Evolutionary conservation across 2,329 filamentous ascomycete species (phyloP).

Genomic region (Mariannaea elegans): DNA sequence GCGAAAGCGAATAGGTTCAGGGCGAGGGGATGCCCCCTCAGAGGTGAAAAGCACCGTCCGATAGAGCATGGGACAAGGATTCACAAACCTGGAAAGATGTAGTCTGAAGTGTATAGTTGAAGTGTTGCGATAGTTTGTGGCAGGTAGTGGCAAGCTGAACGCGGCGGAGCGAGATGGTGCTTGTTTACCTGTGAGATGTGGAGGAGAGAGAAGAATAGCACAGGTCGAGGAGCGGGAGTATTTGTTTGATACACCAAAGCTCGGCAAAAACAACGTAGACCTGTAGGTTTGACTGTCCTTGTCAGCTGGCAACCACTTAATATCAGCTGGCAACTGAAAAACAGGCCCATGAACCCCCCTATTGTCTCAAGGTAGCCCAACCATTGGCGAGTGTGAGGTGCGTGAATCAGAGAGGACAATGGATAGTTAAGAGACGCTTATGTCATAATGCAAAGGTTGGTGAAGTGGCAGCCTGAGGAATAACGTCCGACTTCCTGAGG

Average conservation of each 20-base stretch:
- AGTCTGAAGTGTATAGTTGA: background rate
- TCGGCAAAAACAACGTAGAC: background rate
- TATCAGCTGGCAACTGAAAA: background rate
- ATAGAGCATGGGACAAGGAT: background rate
- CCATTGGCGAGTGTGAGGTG: background rate
- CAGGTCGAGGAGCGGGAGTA: background rate
- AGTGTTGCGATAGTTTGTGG: background rate
- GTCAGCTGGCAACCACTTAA: background rate
- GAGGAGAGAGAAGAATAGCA: background rate
- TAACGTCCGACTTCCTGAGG: background rate
- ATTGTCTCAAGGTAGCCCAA: background rate
- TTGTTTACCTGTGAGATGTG: background rate
- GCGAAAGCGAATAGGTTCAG: no score
- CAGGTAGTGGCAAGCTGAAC: background rate
- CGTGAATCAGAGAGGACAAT: slow-evolving; percentile 1
- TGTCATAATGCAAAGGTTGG: background rate
- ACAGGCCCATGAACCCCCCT: background rate
- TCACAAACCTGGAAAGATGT: slow-evolving; percentile 1
- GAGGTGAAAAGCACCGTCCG: no score
- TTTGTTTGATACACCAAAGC: slow-evolving; percentile 11
- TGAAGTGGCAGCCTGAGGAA: background rate
- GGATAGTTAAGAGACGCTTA: background rate
- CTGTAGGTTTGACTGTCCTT: background rate
- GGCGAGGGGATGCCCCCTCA: no score
- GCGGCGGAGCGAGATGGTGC: background rate